Base-by-base conservation (phyloP, 2,329 filamentous ascomycete genomes). In the Colletotrichum graminicola region DNA sequence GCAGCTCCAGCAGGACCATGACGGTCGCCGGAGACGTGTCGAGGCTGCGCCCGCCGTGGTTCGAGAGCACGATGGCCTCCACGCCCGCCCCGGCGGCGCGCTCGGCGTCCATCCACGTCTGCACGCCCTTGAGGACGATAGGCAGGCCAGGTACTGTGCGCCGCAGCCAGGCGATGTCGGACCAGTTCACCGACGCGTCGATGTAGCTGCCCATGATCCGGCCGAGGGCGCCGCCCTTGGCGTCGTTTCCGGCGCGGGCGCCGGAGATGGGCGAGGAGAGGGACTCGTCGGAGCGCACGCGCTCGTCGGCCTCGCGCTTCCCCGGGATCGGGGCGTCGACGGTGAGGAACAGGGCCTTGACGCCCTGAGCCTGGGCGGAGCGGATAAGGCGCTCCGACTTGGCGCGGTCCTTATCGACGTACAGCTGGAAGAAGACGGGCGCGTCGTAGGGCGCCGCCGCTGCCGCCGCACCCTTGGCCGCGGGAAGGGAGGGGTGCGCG, bases 71-170 rank as follows among this genome's bases (percentile, higher is more conserved):
- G 59, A 94, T 92, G 0, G 89, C 92, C 74, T 93, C 88, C 3
- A 88, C 87, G 0, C 90, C 91, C 16, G 85, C 76, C 62, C 91
- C 85, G 45, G 90, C 84, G 2, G 89, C 89, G 74, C 83, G 84
- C 63, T 84, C 82, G 18, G 91, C 91, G 78, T 94, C 92, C 51
- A 84, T 82, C 0, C 88, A 87, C 18, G 87, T 88, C 81, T 93
- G 91, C n/a, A 94, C 88, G 0, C 92, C 92, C 79, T 94, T 94
- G 34, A 94, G 60, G 74, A 91, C 81, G 83, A 93, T 74, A 76
- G 90, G 82, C 10, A 89, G 83, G 0, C 85, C 85, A 1, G 80
- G 84, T 41, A 88, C 86, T 68, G 83, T 80, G 78, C 83, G 85
- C 82, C 90, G 88, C 29, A 93, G 77, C 90, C 91, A 93, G 5